Conservation (phyloP, 2,329 filamentous ascomycete genomes). For the Myriosclerotinia curreyana region DNA sequence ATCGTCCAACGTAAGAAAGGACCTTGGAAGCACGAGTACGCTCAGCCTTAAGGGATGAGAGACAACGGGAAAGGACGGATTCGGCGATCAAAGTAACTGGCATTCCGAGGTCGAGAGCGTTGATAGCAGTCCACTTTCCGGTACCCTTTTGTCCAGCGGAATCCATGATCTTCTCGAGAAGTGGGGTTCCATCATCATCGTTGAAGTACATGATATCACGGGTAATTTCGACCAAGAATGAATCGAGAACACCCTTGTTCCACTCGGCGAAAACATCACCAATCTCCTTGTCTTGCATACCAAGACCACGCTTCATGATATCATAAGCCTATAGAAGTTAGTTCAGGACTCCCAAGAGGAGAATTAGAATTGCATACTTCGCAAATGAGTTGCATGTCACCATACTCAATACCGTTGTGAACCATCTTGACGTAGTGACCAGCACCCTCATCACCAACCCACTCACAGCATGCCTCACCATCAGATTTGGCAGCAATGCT, state of each 20-base stretch:
- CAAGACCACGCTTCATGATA: slow-evolving; percentile 98
- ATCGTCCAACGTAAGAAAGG: slow-evolving; percentile 71
- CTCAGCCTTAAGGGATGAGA: slow-evolving; percentile 93
- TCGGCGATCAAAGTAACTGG: slow-evolving; percentile 97
- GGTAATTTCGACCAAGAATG: slow-evolving; percentile 99
- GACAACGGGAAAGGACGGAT: slow-evolving; percentile 90
- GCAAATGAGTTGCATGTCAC: slow-evolving; percentile 99
- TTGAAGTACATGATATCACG: slow-evolving; percentile 98
- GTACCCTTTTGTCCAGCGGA: slow-evolving; percentile 99
- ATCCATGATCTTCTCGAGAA: slow-evolving; percentile 99
- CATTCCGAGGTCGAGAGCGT: slow-evolving; percentile 97
- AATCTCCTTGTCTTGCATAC: slow-evolving; percentile 87
- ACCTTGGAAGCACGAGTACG: slow-evolving; percentile 76
- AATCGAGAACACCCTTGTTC: slow-evolving; percentile 98
- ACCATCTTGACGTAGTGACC: slow-evolving; percentile 99
- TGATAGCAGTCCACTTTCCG: slow-evolving; percentile 99
- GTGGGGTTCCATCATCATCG: slow-evolving; percentile 84
- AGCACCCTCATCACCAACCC: slow-evolving; percentile 99
- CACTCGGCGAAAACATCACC: slow-evolving; percentile 91
- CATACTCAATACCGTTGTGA: slow-evolving; percentile 99
- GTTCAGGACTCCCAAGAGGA: neutral
- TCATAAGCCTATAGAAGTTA: slow-evolving; percentile 76
- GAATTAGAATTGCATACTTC: slow-evolving; percentile 62
- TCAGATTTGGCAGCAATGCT: slow-evolving; percentile 97
- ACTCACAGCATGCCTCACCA: slow-evolving; percentile 96